Percentiles rank a stretch among this genome's conserved stretches.
Conservation (phyloP, 1,284 basidiomycete genomes). For the Trametes sp. region DNA sequence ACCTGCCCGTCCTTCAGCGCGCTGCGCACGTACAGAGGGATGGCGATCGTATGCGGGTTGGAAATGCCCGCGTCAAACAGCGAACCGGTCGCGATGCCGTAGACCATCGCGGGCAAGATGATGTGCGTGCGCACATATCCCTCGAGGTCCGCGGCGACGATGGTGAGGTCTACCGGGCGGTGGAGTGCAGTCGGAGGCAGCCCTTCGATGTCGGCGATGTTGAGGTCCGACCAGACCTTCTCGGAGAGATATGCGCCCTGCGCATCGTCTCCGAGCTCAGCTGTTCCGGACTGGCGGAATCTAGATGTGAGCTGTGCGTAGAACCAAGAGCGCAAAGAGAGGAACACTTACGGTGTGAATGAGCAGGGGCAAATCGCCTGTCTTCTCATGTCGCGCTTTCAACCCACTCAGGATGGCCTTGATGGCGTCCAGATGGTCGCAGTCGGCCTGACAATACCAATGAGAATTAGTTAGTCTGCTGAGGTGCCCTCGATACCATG, state of each 20-base stretch:
- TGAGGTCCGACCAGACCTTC: constrained; percentile 45
- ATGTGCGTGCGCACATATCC: constrained; percentile 50
- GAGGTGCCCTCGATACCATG: too few relatives aligned
- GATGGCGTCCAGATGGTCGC: constrained; percentile 47
- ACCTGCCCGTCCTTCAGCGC: constrained; percentile 43
- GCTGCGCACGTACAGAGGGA: constrained; percentile 42
- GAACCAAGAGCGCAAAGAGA: background rate
- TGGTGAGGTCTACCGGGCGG: constrained; percentile 41
- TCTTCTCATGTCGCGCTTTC: constrained; percentile 50
- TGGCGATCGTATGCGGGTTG: constrained; percentile 45
- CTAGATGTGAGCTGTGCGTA: background rate
- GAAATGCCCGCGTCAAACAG: constrained; percentile 48
- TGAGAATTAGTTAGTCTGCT: background rate
- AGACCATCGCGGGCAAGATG: constrained; percentile 49
- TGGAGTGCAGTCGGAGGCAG: constrained; percentile 43
- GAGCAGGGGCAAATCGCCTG: constrained; percentile 49
- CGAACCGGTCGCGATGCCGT: constrained; percentile 43
- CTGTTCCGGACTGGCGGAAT: constrained; percentile 51
- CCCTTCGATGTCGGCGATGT: constrained; percentile 43
- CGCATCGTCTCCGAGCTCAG: constrained; percentile 41
- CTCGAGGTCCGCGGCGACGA: constrained; percentile 44
- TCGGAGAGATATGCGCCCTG: constrained; percentile 40
- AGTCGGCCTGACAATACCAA: background rate
- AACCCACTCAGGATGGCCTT: constrained; percentile 53
- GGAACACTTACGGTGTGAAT: constrained; percentile 56